Conservation (phyloP, 805 yeast species). For the Candida easanensis region DNA sequence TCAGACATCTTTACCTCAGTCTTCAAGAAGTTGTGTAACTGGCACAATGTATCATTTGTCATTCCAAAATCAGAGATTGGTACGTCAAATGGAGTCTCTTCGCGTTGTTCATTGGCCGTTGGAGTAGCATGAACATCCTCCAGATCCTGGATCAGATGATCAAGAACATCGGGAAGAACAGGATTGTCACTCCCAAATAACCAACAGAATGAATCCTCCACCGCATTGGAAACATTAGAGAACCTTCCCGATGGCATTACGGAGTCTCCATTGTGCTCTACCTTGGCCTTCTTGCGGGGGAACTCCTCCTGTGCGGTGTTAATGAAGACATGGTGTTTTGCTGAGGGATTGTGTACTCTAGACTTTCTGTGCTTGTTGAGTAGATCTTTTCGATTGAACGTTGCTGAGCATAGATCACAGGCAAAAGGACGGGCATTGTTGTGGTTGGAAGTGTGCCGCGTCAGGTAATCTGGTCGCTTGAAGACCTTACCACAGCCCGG, state of each 20-base stretch:
- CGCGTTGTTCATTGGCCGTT: background rate
- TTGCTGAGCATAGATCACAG: conserved; percentile 26
- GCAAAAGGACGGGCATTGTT: conserved; percentile 26
- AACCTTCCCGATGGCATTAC: conserved; percentile 11
- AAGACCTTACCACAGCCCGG: conserved; percentile 27
- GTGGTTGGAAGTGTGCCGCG: conserved; percentile 32
- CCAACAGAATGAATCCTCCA: conserved; percentile 25
- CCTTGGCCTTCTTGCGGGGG: conserved; percentile 1
- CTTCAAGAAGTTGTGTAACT: conserved; percentile 1
- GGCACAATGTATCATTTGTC: background rate
- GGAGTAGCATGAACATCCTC: background rate
- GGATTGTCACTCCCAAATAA: conserved; percentile 18
- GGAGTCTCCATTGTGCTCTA: background rate
- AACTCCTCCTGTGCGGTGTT: conserved; percentile 1
- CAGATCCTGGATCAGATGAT: background rate
- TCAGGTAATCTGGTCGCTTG: conserved; percentile 35
- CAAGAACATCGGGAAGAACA: background rate
- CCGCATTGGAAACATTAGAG: conserved; percentile 19
- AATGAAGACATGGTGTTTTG: conserved; percentile 6
- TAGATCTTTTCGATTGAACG: conserved; percentile 32
- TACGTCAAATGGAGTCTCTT: background rate
- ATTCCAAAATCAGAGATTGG: conserved; percentile 2
- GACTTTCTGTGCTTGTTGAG: conserved; percentile 29
- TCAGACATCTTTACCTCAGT: background rate
- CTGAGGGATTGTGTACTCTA: conserved; percentile 16